These are phyloP conservation scores for Drechslerella coelobrocha DNA, from an alignment of 2,329 filamentous ascomycete species.

Conservation along the genomic window DNA sequence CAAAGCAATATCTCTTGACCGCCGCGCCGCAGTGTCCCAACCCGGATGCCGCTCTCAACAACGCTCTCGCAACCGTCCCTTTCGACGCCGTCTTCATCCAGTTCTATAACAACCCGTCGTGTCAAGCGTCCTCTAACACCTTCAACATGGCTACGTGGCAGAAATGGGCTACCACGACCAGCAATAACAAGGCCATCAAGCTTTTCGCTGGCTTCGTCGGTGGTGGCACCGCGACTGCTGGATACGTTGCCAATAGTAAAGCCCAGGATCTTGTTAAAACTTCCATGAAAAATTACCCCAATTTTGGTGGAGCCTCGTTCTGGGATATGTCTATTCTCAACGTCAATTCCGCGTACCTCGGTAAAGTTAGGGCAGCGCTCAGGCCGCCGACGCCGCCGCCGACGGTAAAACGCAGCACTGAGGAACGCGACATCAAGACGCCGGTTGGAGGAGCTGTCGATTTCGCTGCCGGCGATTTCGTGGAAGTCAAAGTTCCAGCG, in stretches of 20 bases:
- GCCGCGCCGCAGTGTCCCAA: constrained; percentile 73
- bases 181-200: constrained; percentile 68
- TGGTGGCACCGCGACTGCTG: constrained; percentile 11
- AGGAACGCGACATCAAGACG: constrained; percentile 31
- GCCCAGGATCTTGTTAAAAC: constrained; percentile 18
- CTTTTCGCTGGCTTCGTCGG: constrained; percentile 61
- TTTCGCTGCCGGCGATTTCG: constrained; percentile 27
- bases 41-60: constrained; percentile 65
- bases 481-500: constrained; percentile 31
- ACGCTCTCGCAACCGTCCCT: constrained; percentile 58
- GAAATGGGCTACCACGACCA: constrained; percentile 67
- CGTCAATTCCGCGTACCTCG: constrained; percentile 18
- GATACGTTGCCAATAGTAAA: not conserved
- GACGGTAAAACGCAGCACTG: constrained; percentile 26
- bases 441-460: constrained; percentile 33
- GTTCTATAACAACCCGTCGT: constrained; percentile 76
- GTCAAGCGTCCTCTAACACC: no score
- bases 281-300: constrained; percentile 14
- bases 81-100: constrained; percentile 71
- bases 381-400: not conserved
- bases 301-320: constrained; percentile 40
- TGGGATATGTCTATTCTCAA: constrained; percentile 33
- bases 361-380: constrained; percentile 15
- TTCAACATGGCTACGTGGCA: constrained; percentile 64
- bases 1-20: constrained; percentile 66